These are phyloP conservation scores for Ilyonectria robusta DNA, from an alignment of 2,329 filamentous ascomycete species.

Conservation along the genomic window DNA sequence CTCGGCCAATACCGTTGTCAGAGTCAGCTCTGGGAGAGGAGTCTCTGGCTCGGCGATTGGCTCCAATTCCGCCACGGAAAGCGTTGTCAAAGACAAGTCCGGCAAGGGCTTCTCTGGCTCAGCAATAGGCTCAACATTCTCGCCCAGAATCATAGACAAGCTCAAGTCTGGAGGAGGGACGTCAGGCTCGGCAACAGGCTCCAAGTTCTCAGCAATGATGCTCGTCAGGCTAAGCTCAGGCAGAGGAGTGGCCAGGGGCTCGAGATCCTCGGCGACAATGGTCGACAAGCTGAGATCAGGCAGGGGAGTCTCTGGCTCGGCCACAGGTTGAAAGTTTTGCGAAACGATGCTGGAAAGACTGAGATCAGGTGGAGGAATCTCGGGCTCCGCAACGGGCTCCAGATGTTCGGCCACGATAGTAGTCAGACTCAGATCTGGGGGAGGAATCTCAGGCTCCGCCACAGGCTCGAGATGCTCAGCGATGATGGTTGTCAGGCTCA, in stretches of 20 bases:
- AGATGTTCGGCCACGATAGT: constrained; percentile 46
- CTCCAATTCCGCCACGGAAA: constrained; percentile 53
- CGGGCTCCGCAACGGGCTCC: constrained; percentile 48
- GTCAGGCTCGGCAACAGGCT: constrained; percentile 48
- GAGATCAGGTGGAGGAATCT: constrained; percentile 42
- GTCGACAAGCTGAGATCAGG: constrained; percentile 47
- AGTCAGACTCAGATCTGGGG: constrained; percentile 47
- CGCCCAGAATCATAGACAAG: constrained; percentile 46
- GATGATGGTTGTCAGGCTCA: constrained; percentile 47
- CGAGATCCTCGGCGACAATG: constrained; percentile 46
- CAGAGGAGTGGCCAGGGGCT: constrained; percentile 44
- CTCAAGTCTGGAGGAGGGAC: constrained; percentile 42
- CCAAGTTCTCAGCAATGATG: constrained; percentile 46
- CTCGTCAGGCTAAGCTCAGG: constrained; percentile 47
- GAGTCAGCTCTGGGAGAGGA: constrained; percentile 3
- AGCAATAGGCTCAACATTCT: constrained; percentile 41
- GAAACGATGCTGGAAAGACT: constrained; percentile 44
- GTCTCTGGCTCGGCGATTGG: constrained; percentile 19
- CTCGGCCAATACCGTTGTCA: constrained; percentile 15
- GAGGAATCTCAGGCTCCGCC: constrained; percentile 41
- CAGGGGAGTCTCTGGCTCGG: constrained; percentile 45
- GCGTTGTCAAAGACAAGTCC: constrained; percentile 50
- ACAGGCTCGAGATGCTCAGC: constrained; percentile 49
- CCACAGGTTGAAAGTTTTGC: constrained; percentile 48
- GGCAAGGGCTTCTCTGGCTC: constrained; percentile 41